Conservation (phyloP, 1,139 yeast species). For the Blastobotrys illinoisensis region DNA sequence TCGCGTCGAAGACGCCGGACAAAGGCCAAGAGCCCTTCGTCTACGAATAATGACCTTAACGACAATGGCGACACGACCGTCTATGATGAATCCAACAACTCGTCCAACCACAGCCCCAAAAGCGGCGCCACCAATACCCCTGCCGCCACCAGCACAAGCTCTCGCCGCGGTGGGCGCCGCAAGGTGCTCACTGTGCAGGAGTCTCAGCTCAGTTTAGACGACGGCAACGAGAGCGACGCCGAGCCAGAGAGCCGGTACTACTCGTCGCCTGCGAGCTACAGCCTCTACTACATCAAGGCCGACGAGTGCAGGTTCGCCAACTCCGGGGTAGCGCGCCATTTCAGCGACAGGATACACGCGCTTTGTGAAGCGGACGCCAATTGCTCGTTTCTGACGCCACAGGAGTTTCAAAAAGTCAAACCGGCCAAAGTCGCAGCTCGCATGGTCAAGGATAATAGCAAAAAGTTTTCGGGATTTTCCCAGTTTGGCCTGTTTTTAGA, state of each 20-base stretch:
- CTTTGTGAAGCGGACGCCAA: slow-evolving; percentile 15
- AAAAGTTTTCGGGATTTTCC: slow-evolving; percentile 67
- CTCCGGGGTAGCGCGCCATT: slow-evolving; percentile 1
- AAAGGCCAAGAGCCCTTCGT: not conserved
- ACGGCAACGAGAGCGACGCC: slow-evolving; percentile 10
- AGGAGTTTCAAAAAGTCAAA: slow-evolving; percentile 24
- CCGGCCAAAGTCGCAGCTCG: slow-evolving; percentile 34
- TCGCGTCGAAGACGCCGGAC: not conserved
- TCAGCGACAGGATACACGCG: slow-evolving; percentile 9
- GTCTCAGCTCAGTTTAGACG: slow-evolving; percentile 8
- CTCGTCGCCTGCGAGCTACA: slow-evolving; percentile 14
- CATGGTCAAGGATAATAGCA: slow-evolving; percentile 51
- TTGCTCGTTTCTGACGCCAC: slow-evolving; percentile 18
- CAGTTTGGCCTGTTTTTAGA: slow-evolving; percentile 59
- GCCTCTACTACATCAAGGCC: slow-evolving; percentile 24
- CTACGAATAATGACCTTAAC: slow-evolving; percentile 1
- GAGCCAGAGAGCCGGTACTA: slow-evolving; percentile 13
- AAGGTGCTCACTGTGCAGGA: slow-evolving; percentile 19
- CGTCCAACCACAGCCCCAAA: not conserved
- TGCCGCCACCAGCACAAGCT: slow-evolving; percentile 12
- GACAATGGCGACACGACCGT: slow-evolving; percentile 1
- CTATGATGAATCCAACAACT: not conserved
- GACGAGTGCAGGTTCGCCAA: slow-evolving; percentile 12
- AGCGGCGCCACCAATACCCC: not conserved
- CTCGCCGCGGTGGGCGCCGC: slow-evolving; percentile 14